Evolutionary conservation across 192 early-diverging fungal species (phyloP).

Genomic region (Coemansia sp.): DNA sequence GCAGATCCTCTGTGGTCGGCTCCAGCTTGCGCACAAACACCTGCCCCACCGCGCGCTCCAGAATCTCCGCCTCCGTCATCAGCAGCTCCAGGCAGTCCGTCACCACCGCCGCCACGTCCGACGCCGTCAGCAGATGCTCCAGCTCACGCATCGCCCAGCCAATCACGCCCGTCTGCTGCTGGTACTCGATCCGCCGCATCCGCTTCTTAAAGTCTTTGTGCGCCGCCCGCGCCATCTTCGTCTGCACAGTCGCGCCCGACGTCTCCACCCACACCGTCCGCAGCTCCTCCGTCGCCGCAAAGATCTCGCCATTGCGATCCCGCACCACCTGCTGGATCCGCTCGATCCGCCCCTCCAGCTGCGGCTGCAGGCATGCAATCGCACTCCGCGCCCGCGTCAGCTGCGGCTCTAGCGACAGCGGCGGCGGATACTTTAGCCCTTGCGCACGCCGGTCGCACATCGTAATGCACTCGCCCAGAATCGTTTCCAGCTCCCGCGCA

Average conservation of each 20-base stretch:
- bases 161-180: slow-evolving; percentile 58
- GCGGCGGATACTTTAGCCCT: slow-evolving; percentile 52
- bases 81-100: slow-evolving; percentile 64
- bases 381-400: slow-evolving; percentile 36
- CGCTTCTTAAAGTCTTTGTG: slow-evolving; percentile 71
- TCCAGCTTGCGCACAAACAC: slow-evolving; percentile 61
- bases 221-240: slow-evolving; percentile 57
- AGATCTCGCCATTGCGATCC: slow-evolving; percentile 52
- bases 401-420: slow-evolving; percentile 49
- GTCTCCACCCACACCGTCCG: slow-evolving; percentile 40
- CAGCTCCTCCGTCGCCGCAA: slow-evolving; percentile 30
- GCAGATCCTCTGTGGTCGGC: slow-evolving; percentile 48
- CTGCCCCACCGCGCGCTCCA: slow-evolving; percentile 61
- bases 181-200: slow-evolving; percentile 61
- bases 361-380: slow-evolving; percentile 38
- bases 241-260: slow-evolving; percentile 53
- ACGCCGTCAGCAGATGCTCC: slow-evolving; percentile 56
- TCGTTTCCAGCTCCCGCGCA: slow-evolving; percentile 54
- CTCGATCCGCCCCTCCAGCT: slow-evolving; percentile 43
- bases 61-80: slow-evolving; percentile 72
- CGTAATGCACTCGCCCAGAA: slow-evolving; percentile 53
- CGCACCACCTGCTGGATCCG: slow-evolving; percentile 42
- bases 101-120: slow-evolving; percentile 57
- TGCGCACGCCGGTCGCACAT: slow-evolving; percentile 55
- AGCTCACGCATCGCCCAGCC: slow-evolving; percentile 59